Conservation (phyloP, 768 basidiomycete species). For the Pleurotus pulmonarius region DNA sequence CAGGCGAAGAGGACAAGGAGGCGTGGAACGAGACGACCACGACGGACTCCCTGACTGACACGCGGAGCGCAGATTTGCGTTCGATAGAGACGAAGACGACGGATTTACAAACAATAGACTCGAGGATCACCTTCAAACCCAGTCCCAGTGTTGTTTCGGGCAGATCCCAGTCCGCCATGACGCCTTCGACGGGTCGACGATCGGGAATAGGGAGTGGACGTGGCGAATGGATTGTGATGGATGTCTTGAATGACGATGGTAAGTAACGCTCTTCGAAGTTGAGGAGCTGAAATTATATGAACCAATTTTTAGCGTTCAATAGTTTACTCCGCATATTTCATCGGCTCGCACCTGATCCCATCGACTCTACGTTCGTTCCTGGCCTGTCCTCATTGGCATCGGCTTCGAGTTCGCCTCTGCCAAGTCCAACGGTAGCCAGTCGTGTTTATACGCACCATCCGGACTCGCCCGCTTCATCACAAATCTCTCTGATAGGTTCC, state of each 20-base stretch:
- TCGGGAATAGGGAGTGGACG: background rate
- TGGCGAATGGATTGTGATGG: slow-evolving; percentile 32
- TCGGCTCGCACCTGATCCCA: slow-evolving; percentile 22
- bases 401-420: slow-evolving; percentile 8
- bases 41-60: background rate
- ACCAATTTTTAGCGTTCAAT: slow-evolving; percentile 24
- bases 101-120: background rate
- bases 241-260: slow-evolving; percentile 30
- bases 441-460: slow-evolving; percentile 14
- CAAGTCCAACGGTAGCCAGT: slow-evolving; percentile 21
- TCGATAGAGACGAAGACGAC: background rate
- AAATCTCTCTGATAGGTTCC: background rate
- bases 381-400: slow-evolving; percentile 14
- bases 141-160: background rate
- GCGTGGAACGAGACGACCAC: background rate
- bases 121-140: background rate
- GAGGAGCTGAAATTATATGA: background rate
- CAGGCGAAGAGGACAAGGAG: background rate
- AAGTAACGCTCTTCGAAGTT: slow-evolving; percentile 12
- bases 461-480: slow-evolving; percentile 5
- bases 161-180: background rate
- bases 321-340: slow-evolving; percentile 34
- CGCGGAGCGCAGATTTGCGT: background rate
- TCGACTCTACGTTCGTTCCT: slow-evolving; percentile 40
- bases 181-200: background rate